Percentiles rank a stretch among this genome's conserved stretches.
These are phyloP conservation scores for Isatis tinctoria DNA, from an alignment of 345 rosid genomes.

Conservation along the genomic window DNA sequence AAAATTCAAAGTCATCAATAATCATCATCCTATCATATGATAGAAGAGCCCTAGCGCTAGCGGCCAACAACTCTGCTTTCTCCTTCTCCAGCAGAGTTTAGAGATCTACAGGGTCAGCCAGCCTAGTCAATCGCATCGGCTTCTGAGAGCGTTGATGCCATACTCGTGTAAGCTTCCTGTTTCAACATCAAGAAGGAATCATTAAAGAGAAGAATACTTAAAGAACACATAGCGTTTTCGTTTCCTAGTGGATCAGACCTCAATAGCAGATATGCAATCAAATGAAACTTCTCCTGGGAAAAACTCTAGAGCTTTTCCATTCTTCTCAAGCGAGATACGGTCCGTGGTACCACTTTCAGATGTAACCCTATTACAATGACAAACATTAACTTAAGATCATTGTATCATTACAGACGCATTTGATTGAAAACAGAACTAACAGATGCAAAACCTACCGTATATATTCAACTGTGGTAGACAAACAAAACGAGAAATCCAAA, in stretches of 20 bases:
- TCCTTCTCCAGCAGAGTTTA: no score
- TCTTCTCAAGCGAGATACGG: slow-evolving; percentile 67
- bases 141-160: slow-evolving; percentile 94
- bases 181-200: slow-evolving; percentile 10
- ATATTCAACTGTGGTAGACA: no score
- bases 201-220: not conserved
- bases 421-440: not conserved
- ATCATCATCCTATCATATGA: no score
- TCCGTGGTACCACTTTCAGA: slow-evolving; percentile 49
- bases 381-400: not conserved
- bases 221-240: not conserved
- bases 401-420: not conserved
- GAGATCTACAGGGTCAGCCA: slow-evolving; percentile 93
- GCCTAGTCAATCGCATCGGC: slow-evolving; percentile 97
- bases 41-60: no score
- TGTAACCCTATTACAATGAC: slow-evolving; percentile 18
- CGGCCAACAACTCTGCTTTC: no score
- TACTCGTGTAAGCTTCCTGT: slow-evolving; percentile 88
- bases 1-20: no score
- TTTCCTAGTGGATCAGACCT: slow-evolving; percentile 44
- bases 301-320: slow-evolving; percentile 70
- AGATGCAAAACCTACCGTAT: not conserved
- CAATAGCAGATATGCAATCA: slow-evolving; percentile 80
- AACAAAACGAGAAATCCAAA: not conserved
- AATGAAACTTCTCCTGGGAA: slow-evolving; percentile 88